These are phyloP conservation scores for Lactuca sativa DNA, from an alignment of 129 eudicot species.

Conservation along the genomic window DNA sequence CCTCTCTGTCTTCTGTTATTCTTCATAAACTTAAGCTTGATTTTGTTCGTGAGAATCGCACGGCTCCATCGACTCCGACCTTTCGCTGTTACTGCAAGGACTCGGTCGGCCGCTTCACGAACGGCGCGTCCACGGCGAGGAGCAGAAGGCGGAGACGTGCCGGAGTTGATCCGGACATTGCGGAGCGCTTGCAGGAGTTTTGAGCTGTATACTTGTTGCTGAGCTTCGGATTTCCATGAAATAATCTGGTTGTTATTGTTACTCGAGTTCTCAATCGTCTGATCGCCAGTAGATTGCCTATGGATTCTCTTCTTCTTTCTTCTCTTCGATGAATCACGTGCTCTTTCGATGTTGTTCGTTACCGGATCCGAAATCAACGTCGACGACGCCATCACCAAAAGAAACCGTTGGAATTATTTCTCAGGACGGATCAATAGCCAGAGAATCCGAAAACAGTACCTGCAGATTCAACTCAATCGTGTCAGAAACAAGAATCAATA, in stretches of 20 bases:
- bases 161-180: conserved; percentile 32
- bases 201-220: conserved; percentile 46
- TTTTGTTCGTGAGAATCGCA: conserved; percentile 52
- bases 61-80: conserved; percentile 78
- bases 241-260: conserved; percentile 30
- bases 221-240: conserved; percentile 57
- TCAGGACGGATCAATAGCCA: conserved; percentile 2
- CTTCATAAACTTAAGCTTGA: conserved; percentile 36
- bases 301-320: conserved; percentile 48
- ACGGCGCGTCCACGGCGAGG: conserved; percentile 38
- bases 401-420: not conserved
- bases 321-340: conserved; percentile 42
- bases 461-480: conserved; percentile 28
- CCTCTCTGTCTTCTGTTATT: conserved; percentile 36
- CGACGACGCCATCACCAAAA: conserved; percentile 24
- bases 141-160: conserved; percentile 32
- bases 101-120: conserved; percentile 64
- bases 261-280: conserved; percentile 1
- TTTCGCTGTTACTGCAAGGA: conserved; percentile 60
- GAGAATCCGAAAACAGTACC: conserved; percentile 12
- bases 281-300: conserved; percentile 15
- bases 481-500: conserved; percentile 22
- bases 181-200: conserved; percentile 52
- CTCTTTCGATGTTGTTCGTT: conserved; percentile 40
- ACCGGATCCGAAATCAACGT: conserved; percentile 45